Evolutionary conservation across 805 yeast genomes (phyloP).

Genomic region (Scheffersomyces ergatensis): DNA sequence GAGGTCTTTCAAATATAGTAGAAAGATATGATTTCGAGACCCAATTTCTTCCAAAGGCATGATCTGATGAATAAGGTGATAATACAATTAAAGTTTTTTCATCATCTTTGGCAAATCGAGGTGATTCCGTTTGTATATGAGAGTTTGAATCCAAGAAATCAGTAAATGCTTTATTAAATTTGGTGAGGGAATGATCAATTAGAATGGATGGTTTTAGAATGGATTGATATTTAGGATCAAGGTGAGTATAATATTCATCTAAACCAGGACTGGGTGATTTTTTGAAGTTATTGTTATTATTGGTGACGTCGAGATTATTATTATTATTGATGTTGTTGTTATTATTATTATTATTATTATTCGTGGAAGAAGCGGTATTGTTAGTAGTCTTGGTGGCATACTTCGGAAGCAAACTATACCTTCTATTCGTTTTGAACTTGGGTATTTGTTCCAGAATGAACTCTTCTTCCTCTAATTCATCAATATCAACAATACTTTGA

Average conservation of each 20-base stretch:
- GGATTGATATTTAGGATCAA: conserved; percentile 20
- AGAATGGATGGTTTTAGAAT: conserved; percentile 32
- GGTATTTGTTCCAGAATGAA: conserved; percentile 33
- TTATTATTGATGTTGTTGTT: too few species aligned
- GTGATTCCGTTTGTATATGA: conserved; percentile 39
- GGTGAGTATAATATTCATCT: conserved; percentile 10
- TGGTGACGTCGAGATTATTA: too few species aligned
- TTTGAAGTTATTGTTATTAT: background rate
- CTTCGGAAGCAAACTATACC: conserved; percentile 26
- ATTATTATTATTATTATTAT: too few species aligned
- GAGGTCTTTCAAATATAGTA: conserved; percentile 81
- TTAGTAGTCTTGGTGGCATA: conserved; percentile 10
- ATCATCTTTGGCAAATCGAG: conserved; percentile 27
- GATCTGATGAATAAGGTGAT: conserved; percentile 69
- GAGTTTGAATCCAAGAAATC: conserved; percentile 43
- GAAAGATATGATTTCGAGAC: conserved; percentile 62
- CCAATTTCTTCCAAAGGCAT: conserved; percentile 76
- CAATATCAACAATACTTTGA: conserved; percentile 30
- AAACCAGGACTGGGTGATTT: conserved; percentile 13
- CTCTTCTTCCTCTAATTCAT: conserved; percentile 35
- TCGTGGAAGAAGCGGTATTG: conserved; percentile 1
- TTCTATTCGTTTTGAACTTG: conserved; percentile 31
- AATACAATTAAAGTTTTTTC: conserved; percentile 60
- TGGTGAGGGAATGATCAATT: conserved; percentile 30
- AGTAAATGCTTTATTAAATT: conserved; percentile 42